Evolutionary conservation across 2,329 filamentous ascomycete genomes (phyloP), one percentile per base, ranked within the genome.

Genomic region (Dactylellina parvicollis): DNA sequence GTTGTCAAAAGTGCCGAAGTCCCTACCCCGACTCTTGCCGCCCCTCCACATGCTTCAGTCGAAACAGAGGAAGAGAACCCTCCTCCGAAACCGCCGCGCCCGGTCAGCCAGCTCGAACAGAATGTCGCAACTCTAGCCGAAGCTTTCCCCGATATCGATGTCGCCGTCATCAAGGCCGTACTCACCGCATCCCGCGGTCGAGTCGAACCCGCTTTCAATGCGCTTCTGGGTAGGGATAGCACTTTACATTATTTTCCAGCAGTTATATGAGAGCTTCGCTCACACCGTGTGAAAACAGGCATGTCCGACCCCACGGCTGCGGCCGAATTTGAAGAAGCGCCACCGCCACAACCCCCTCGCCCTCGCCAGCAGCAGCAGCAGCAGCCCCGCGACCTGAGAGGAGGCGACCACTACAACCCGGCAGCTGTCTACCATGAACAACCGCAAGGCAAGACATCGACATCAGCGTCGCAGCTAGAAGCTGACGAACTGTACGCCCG

Each of bases 131-230:
- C 92, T 2, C 84, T 99, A 64, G 94, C 92, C 80, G 95, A 99
- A 81, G 95, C 95, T 0, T 99, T 99, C 78, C 95, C 95, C 0
- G 86, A 84, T 62, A 91, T 97, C 73, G 95, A 99, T 60, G 80
- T 83, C 5, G 81, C 87, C 46, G 90, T 99, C 49, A 87, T 99
- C 80, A 96, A 89, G 81, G 95, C 95, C 28, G 90, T 99, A 0
- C 83, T 99, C 75, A 85, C 87, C 22, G 95, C 95, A 12, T 98
- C 95, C 80, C 86, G 89, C 69, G 94, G 93, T 71, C 88, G 90
- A 78, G 89, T 98, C 50, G 95, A 99, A 81, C 91, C 92, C 30
- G 94, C 95, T 12, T 99, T 99, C 83, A 95, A 97, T 82, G 95
- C 95, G 34, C 85, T 99, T 44, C 85, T 99, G 46, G 91, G 91